phyloP scores from a whole-genome alignment of 345 rosid genomes.

The Physaria fendleri region DNA sequence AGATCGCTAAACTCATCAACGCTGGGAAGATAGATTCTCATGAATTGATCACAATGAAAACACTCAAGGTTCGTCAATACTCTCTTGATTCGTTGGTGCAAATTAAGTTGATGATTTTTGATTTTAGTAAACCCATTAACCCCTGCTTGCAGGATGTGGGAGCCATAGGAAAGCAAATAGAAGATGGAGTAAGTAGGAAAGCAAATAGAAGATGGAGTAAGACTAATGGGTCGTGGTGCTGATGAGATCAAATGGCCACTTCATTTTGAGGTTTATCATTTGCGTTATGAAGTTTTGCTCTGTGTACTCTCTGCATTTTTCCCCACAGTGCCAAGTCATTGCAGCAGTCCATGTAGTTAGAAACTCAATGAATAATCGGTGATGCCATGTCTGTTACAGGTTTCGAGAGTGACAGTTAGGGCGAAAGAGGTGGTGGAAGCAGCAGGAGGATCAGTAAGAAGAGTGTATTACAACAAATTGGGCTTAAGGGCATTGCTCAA shows the following conservation, averaged over 20 bases:
- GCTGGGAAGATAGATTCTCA: conserved; percentile 95
- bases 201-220: conserved; percentile 88
- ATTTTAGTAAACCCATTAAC: neutral
- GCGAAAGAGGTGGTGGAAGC: conserved; percentile 92
- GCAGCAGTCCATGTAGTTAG: neutral
- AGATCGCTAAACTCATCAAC: conserved; percentile 84
- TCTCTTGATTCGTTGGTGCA: neutral
- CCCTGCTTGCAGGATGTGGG: conserved; percentile 50
- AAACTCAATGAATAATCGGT: neutral
- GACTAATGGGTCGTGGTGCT: conserved; percentile 91
- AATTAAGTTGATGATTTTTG: neutral
- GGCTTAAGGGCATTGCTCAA: conserved; percentile 78
- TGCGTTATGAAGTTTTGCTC: neutral
- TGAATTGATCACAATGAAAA: conserved; percentile 93
- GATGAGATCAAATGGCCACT: conserved; percentile 94
- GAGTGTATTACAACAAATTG: conserved; percentile 86
- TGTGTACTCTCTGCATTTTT: neutral
- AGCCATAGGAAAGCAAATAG: conserved; percentile 83
- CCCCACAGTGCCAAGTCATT: neutral
- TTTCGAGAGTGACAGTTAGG: conserved; percentile 81
- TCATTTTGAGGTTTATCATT: conserved; percentile 72
- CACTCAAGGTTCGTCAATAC: conserved; percentile 58
- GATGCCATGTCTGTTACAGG: conserved; percentile 32
- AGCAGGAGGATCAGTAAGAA: conserved; percentile 81
- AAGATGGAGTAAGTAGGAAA: conserved; percentile 95